phyloP scores from a whole-genome alignment of 768 basidiomycete genomes.

The Naganishia friedmannii region DNA sequence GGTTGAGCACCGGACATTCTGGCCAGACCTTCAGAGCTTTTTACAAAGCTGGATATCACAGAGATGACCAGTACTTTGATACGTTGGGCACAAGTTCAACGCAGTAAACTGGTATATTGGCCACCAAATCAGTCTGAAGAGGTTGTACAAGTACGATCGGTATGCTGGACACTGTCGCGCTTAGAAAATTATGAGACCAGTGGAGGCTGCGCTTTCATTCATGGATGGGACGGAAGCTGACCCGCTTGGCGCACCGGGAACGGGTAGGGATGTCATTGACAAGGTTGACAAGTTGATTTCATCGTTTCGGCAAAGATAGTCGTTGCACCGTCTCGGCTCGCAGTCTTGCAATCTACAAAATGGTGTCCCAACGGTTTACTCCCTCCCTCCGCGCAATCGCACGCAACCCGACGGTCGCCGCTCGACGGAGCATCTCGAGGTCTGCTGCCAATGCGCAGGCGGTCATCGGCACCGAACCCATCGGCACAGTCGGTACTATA shows the following conservation, averaged over 20 bases:
- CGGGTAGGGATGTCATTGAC: neutral
- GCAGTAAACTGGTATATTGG: neutral
- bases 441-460: constrained; percentile 6
- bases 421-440: constrained; percentile 11
- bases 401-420: neutral
- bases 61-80: constrained; percentile 25
- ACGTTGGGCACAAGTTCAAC: neutral
- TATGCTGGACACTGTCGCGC: constrained; percentile 4
- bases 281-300: neutral
- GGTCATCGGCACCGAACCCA: constrained; percentile 20
- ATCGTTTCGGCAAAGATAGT: too few species aligned
- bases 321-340: too few species aligned
- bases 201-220: constrained; percentile 19
- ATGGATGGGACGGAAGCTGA: neutral
- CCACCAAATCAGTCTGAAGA: neutral
- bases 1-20: constrained; percentile 18
- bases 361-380: constrained; percentile 10
- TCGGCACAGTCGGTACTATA: constrained; percentile 37
- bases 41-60: constrained; percentile 12
- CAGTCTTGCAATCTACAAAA: neutral
- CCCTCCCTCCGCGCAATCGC: constrained; percentile 10
- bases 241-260: constrained; percentile 6
- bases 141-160: neutral
- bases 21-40: neutral
- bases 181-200: constrained; percentile 15